Base-by-base conservation (phyloP, 441 rosid species). In the Euphorbia schlechtendalii region DNA sequence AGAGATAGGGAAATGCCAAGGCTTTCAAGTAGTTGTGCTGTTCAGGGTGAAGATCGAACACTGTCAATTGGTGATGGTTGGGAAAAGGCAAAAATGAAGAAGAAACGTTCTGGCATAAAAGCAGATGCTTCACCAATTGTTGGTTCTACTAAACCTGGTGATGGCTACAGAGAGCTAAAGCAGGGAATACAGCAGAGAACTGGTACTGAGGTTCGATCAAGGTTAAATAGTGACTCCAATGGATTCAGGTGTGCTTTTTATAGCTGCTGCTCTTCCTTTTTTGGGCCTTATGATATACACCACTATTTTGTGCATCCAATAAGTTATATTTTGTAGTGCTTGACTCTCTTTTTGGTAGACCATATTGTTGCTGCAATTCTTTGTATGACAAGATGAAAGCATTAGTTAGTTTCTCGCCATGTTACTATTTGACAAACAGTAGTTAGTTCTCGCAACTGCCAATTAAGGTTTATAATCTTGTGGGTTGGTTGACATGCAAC, bases 1-100 rank as follows among this genome's bases (percentile, higher is more conserved):
- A 83, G 88, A 82, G 97, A 89, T 53, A 85, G 83, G 81, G 96
- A 89, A 68, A 74, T 81, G 74, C 77, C 69, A 24, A 85, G 84
- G 73, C 77, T 84, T 72, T 74, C 88, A 69, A 84, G 73, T 76
- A 76, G 76, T 68, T 86, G 74, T 66, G 80, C 80, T 36, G 76
- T 80, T 65, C 90, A 81, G 70, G 79, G 83, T 66, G 96, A 92
- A 66, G 97, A 89, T 66, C 88, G 87, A 72, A 78, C 87, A 74
- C 76, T 85, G 73, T 63, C 93, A 54, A 80, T 84, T 71, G 82
- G 89, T 74, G 99, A 95, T 76, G 92, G 96, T 68, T 95, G 98
- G 99, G 99, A 95, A 74, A 96, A 90, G 80, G 69, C 89, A 63
- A 96, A 88, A 85, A 82, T 88, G 89, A 96, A 92, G 88, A 95